Base-by-base conservation (phyloP, 73 alveolate species). In the Strombidium stylifer region DNA sequence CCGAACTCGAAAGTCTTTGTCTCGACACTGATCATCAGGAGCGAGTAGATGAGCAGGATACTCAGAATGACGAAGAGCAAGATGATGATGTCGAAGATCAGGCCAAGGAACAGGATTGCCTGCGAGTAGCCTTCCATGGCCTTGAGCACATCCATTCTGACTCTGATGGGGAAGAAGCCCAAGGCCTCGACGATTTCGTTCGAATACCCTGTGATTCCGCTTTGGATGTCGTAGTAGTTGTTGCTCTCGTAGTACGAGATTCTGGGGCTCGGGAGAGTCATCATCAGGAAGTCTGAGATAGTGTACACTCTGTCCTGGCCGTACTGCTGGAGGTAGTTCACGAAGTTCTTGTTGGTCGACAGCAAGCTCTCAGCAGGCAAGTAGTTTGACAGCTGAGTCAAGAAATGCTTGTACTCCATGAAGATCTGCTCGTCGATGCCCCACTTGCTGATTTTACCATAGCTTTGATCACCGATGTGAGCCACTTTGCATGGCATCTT, bases 1-100 rank as follows among this genome's bases (percentile, higher is more conserved):
- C 98, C 98, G 31, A 86, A 47, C 40, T 91, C 93, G 58, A 82
- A 91, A 0, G 96, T 70, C 40, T 82, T 87, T 5, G 95, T 81
- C 74, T 91, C 98, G 15, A 91, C 96, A 24, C 87, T 57, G 34
- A 91, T 75, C 84, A 91, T 62, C 39, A 91, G 81, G 39, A 91
- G 61, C 27, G 89, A 68, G 72, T 91, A 91, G 20, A 91, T 73
- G 21, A 91, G 85, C 58, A 91, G 64, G 4, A 91, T 76, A 34
- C 93, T 75, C 12, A 91, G 64, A 3, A 87, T 47, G 48, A 91
- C 73, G 35, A 91, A 70, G 32, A 91, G 74, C 15, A 87, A 51
- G 1, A 89, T 67, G 35, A 91, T 87, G 51, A 91, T 60, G 54
- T 86, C 75, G 44, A 91, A 77, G 24, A 91, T 68, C 31, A 91